Evolutionary conservation across 768 basidiomycete species (phyloP).

Genomic region (Exsudoporus frostii): DNA sequence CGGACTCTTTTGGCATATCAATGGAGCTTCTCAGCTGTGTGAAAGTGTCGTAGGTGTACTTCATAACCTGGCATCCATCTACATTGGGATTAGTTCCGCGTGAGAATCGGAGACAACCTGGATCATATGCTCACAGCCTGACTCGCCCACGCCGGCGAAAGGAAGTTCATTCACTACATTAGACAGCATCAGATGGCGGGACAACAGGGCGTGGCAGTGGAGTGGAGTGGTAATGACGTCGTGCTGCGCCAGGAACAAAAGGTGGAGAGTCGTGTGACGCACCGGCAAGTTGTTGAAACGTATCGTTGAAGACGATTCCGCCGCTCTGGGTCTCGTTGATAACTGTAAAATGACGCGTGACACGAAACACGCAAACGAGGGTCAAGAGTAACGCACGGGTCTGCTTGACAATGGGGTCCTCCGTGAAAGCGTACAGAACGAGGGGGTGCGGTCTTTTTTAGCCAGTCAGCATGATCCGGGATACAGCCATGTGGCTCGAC

Average conservation of each 20-base stretch:
- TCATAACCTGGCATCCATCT: conserved; percentile 56
- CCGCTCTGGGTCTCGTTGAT: conserved; percentile 56
- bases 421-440: conserved; percentile 62
- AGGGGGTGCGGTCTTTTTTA: conserved; percentile 57
- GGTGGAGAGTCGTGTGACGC: conserved; percentile 8
- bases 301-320: conserved; percentile 56
- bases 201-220: background rate
- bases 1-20: conserved; percentile 59
- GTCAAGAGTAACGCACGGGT: conserved; percentile 30
- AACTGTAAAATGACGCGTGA: conserved; percentile 36
- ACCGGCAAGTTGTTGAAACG: conserved; percentile 52
- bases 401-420: conserved; percentile 39
- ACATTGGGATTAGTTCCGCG: background rate
- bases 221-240: conserved; percentile 18
- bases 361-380: background rate
- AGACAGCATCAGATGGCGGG: background rate
- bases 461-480: conserved; percentile 3
- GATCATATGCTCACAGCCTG: conserved; percentile 49
- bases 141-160: conserved; percentile 57
- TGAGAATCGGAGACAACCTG: background rate
- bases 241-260: background rate
- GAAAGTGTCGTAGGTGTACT: conserved; percentile 55
- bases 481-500: conserved; percentile 4
- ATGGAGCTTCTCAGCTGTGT: conserved; percentile 46
- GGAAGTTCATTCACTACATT: conserved; percentile 39